These are phyloP conservation scores for Trametes cubensis DNA, from an alignment of 768 basidiomycete genomes.

Conservation along the genomic window DNA sequence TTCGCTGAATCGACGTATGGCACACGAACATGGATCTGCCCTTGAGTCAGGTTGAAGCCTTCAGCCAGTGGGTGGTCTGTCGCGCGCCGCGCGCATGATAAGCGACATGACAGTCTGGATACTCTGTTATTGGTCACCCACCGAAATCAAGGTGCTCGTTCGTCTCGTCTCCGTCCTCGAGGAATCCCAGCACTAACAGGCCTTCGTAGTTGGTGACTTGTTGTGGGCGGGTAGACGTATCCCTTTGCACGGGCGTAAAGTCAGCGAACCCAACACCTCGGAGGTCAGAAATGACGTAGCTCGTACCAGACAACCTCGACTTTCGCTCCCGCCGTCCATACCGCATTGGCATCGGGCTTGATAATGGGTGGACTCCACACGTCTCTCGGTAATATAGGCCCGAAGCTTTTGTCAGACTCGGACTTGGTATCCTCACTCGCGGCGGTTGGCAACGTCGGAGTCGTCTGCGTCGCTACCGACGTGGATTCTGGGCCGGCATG, in stretches of 20 bases:
- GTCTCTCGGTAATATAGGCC: constrained; percentile 16
- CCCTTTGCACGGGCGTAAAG: too few relatives aligned
- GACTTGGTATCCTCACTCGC: too few relatives aligned
- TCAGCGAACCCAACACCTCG: too few relatives aligned
- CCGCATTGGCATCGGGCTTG: constrained; percentile 45
- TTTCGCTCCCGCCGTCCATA: constrained; percentile 53
- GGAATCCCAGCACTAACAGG: constrained; percentile 53
- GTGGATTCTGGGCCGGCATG: neutral
- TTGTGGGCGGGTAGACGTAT: constrained; percentile 39
- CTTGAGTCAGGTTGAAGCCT: constrained; percentile 54
- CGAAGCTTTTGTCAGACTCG: neutral
- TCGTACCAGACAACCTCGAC: constrained; percentile 58
- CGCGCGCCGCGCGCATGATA: constrained; percentile 4
- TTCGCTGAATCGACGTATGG: constrained; percentile 47
- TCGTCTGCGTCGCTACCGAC: neutral
- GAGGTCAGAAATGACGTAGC: constrained; percentile 11
- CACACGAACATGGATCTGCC: constrained; percentile 52
- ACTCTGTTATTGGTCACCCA: constrained; percentile 33
- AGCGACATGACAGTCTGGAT: neutral
- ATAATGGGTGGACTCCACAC: constrained; percentile 56
- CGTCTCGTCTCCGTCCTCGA: constrained; percentile 39
- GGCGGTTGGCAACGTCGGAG: neutral
- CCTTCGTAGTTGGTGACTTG: constrained; percentile 48
- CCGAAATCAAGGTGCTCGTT: constrained; percentile 59
- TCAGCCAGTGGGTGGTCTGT: constrained; percentile 63